Percentiles rank a stretch among this genome's conserved stretches.
Conservation (phyloP, 257 asterid species). For the Solanum sejunctum region DNA sequence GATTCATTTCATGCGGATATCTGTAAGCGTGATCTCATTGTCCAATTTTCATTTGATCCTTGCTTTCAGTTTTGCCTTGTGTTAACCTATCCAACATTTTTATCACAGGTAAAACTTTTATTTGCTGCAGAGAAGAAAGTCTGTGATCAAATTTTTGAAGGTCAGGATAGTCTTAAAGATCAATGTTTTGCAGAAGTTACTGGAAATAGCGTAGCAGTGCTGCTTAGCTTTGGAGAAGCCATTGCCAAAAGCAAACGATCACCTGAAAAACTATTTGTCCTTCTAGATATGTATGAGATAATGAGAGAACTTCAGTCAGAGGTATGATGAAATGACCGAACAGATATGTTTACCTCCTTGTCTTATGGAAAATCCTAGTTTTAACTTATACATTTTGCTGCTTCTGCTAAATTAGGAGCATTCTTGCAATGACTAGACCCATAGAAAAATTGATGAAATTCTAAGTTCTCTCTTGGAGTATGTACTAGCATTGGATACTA, state of each 20-base stretch:
- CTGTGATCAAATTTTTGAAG: constrained; percentile 57
- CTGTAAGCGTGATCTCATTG: constrained; percentile 30
- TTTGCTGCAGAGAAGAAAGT: constrained; percentile 80
- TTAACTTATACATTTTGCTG: not conserved
- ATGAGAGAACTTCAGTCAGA: constrained; percentile 87
- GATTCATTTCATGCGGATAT: constrained; percentile 75
- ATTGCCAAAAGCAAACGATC: constrained; percentile 89
- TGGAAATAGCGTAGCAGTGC: constrained; percentile 48
- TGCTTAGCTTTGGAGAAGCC: constrained; percentile 89
- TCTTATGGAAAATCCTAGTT: not conserved
- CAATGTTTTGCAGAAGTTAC: constrained; percentile 79
- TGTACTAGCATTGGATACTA: not conserved
- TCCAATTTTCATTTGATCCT: not conserved
- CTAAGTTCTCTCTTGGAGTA: not conserved
- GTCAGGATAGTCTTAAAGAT: constrained; percentile 54
- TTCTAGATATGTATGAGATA: constrained; percentile 86
- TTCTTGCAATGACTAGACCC: not conserved
- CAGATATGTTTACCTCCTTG: not conserved
- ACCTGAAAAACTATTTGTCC: constrained; percentile 90
- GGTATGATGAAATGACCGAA: constrained; percentile 23
- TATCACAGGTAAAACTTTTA: constrained; percentile 65
- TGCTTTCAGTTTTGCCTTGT: not conserved
- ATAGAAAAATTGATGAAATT: not conserved
- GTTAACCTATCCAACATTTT: not conserved
- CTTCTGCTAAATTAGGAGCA: not conserved